Evolutionary conservation across 2,329 filamentous ascomycete species (phyloP).

Genomic region (Atkinsonella hypoxylon): DNA sequence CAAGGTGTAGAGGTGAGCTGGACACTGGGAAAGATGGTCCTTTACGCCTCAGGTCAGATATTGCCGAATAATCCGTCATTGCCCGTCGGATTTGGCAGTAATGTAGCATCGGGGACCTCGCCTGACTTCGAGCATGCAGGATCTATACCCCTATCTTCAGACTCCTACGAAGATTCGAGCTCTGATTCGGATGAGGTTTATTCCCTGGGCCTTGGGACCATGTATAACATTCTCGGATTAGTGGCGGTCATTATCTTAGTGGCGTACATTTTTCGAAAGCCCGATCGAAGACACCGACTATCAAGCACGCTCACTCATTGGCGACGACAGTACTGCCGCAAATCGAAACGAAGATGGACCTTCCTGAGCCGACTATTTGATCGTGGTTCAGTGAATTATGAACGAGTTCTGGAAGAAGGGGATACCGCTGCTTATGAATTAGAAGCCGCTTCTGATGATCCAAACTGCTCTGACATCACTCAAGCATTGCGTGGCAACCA

Average conservation of each 20-base stretch:
- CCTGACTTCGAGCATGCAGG: constrained; percentile 77
- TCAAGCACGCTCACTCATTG: constrained; percentile 17
- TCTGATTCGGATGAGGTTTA: not conserved
- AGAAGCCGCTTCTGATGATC: constrained; percentile 50
- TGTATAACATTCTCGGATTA: constrained; percentile 1
- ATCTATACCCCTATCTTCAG: constrained; percentile 29
- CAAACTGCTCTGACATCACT: constrained; percentile 51
- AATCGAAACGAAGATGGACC: constrained; percentile 38
- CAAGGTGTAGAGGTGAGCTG: constrained; percentile 87
- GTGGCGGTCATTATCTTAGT: constrained; percentile 58
- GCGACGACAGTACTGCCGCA: constrained; percentile 18
- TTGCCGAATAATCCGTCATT: constrained; percentile 45
- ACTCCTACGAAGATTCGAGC: constrained; percentile 31
- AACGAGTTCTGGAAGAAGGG: constrained; percentile 76
- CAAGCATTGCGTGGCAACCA: constrained; percentile 43
- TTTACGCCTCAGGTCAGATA: constrained; percentile 86
- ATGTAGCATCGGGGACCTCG: constrained; percentile 51
- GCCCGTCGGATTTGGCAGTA: constrained; percentile 88
- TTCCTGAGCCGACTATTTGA: constrained; percentile 55
- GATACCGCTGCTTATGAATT: constrained; percentile 68
- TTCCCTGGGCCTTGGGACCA: not conserved
- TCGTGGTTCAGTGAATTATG: constrained; percentile 49
- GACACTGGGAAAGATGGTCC: constrained; percentile 92
- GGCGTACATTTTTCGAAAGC: constrained; percentile 64
- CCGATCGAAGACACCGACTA: constrained; percentile 49